These are phyloP conservation scores for Aspergillus biplanus DNA, from an alignment of 495 filamentous ascomycete genomes.

Conservation along the genomic window DNA sequence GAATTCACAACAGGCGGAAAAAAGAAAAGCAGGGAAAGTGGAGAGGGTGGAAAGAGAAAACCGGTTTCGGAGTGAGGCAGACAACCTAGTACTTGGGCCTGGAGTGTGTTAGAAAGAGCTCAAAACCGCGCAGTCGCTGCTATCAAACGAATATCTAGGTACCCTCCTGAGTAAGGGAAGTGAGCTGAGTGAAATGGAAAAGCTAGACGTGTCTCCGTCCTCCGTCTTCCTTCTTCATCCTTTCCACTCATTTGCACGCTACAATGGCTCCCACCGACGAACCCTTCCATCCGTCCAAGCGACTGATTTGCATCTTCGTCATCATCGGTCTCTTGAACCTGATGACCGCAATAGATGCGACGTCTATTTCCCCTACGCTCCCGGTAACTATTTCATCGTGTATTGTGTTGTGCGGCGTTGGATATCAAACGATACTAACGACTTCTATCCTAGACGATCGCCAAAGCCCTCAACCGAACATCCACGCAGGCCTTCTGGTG, in stretches of 20 bases:
- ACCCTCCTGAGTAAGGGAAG: no score
- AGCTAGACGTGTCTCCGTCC: no score
- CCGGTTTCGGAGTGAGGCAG: no score
- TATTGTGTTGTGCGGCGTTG: not conserved
- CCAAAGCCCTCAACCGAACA: constrained; percentile 44
- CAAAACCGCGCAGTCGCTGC: no score
- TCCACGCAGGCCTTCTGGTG: constrained; percentile 58
- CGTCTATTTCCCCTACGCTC: constrained; percentile 67
- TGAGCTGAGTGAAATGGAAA: no score
- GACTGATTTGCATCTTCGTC: not conserved
- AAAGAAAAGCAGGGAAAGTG: no score
- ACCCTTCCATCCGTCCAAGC: not conserved
- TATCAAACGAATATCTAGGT: no score
- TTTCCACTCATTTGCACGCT: not conserved
- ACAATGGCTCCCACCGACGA: not conserved
- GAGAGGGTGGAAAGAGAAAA: no score
- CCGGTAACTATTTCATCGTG: constrained; percentile 41
- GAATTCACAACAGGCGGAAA: no score
- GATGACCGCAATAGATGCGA: constrained; percentile 68
- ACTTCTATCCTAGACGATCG: constrained; percentile 4
- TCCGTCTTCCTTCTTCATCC: not conserved
- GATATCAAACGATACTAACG: not conserved
- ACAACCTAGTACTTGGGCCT: no score
- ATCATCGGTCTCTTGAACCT: constrained; percentile 50
- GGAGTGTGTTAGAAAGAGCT: no score